These are phyloP conservation scores for Adansonia gregorii DNA, from an alignment of 441 rosid species.

Conservation along the genomic window DNA sequence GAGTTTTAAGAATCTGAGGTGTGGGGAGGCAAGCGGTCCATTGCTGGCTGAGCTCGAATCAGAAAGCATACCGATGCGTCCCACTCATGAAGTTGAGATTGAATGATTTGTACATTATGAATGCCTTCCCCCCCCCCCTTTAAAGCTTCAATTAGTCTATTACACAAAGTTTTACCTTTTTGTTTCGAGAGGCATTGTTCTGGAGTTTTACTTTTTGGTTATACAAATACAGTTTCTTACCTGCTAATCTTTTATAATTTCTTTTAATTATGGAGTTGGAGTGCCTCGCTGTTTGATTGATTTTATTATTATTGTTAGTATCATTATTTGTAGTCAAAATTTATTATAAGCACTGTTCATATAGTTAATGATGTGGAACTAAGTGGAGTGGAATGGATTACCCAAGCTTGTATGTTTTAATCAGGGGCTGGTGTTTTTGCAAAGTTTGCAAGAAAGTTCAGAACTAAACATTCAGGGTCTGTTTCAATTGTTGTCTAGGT, in stretches of 20 bases:
- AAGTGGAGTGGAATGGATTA: too few species aligned
- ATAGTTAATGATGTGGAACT: too few species aligned
- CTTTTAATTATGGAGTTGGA: too few species aligned
- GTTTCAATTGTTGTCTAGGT: too few species aligned
- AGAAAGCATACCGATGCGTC: constrained; percentile 34
- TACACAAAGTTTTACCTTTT: constrained; percentile 32
- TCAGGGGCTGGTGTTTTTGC: too few species aligned
- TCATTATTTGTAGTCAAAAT: too few species aligned
- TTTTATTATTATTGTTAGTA: too few species aligned
- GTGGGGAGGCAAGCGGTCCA: constrained; percentile 53
- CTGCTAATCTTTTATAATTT: not conserved
- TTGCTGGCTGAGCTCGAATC: constrained; percentile 54
- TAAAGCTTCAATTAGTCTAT: not conserved
- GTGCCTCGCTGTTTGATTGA: too few species aligned
- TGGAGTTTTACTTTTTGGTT: not conserved
- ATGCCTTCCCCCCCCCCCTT: not conserved
- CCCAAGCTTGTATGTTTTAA: too few species aligned
- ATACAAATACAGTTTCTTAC: not conserved
- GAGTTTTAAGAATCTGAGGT: constrained; percentile 39
- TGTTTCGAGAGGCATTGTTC: constrained; percentile 18
- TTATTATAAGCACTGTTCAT: too few species aligned
- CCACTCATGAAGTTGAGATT: constrained; percentile 48
- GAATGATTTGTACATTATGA: constrained; percentile 42
- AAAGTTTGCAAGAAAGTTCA: too few species aligned
- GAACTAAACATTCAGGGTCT: too few species aligned